These are phyloP conservation scores for Canavalia gladiata DNA, from an alignment of 306 rosid species.

Conservation along the genomic window DNA sequence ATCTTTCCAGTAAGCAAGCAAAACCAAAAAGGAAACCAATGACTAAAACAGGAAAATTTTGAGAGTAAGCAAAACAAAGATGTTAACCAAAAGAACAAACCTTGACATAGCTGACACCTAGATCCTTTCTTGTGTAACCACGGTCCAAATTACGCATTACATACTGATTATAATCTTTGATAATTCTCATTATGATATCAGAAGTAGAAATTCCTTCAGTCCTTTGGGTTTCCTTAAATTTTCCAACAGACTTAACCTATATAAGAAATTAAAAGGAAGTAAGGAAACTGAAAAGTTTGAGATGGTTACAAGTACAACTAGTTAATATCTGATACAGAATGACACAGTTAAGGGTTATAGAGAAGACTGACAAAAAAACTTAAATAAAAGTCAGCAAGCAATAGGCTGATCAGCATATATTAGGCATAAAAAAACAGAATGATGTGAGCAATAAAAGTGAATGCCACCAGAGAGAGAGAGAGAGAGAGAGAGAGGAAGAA, in stretches of 20 bases:
- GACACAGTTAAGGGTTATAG: slow-evolving; percentile 15
- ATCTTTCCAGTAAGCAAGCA: slow-evolving; percentile 14
- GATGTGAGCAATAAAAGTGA: slow-evolving; percentile 1
- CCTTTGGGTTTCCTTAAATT: slow-evolving; percentile 90
- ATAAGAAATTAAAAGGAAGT: slow-evolving; percentile 40
- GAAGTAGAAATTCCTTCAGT: slow-evolving; percentile 97
- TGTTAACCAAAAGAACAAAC: slow-evolving; percentile 57
- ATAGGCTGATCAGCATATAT: slow-evolving; percentile 9
- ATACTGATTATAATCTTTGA: slow-evolving; percentile 93
- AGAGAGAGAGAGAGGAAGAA: neutral
- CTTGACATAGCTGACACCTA: slow-evolving; percentile 98
- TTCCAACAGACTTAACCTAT: slow-evolving; percentile 86
- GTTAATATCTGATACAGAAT: slow-evolving; percentile 2
- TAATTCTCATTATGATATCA: slow-evolving; percentile 95
- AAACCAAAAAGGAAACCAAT: slow-evolving; percentile 24
- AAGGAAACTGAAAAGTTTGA: slow-evolving; percentile 15
- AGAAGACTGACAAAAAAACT: neutral
- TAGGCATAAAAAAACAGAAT: slow-evolving; percentile 11
- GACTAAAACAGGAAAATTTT: slow-evolving; percentile 22
- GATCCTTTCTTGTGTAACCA: slow-evolving; percentile 95
- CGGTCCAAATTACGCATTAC: slow-evolving; percentile 96
- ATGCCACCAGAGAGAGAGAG: neutral
- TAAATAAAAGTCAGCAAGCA: slow-evolving; percentile 16
- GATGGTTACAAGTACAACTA: slow-evolving; percentile 27
- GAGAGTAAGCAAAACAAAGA: slow-evolving; percentile 20